phyloP scores from a whole-genome alignment of 345 rosid genomes.

The Euphorbia peplus region DNA sequence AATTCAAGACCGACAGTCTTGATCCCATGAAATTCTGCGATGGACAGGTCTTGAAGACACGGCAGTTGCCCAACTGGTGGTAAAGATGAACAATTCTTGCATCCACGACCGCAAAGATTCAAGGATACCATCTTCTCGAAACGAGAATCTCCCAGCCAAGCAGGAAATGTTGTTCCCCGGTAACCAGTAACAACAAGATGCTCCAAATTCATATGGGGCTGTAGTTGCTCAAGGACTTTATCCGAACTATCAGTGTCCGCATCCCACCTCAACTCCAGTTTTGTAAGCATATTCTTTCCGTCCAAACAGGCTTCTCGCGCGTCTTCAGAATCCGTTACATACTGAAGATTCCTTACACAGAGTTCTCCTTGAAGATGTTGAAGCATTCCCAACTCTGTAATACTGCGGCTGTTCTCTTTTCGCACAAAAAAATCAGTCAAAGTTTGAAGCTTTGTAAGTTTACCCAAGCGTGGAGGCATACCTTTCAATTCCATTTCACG shows the following conservation, averaged over 20 bases:
- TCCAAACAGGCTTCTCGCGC: slow-evolving; percentile 18
- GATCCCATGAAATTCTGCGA: too few relatives aligned
- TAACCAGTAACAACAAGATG: neutral
- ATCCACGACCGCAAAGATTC: too few relatives aligned
- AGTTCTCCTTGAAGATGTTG: slow-evolving; percentile 11
- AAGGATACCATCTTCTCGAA: too few relatives aligned
- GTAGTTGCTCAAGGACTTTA: neutral
- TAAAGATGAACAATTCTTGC: too few relatives aligned
- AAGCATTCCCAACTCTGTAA: slow-evolving; percentile 15
- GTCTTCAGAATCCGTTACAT: slow-evolving; percentile 6
- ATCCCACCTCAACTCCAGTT: slow-evolving; percentile 1
- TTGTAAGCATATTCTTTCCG: slow-evolving; percentile 7
- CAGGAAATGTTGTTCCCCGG: neutral
- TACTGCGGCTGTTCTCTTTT: neutral
- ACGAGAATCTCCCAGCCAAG: slow-evolving; percentile 8
- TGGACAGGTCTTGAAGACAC: too few relatives aligned
- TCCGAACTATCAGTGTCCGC: neutral
- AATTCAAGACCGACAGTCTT: too few relatives aligned
- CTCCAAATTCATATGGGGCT: slow-evolving; percentile 1
- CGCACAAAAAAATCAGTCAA: slow-evolving; percentile 13
- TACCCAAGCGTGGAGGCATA: slow-evolving; percentile 20
- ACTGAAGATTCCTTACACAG: slow-evolving; percentile 8
- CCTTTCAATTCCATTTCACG: slow-evolving; percentile 4
- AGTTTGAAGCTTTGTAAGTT: slow-evolving; percentile 10
- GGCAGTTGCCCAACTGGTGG: too few relatives aligned